Percentiles rank a stretch among this genome's conserved stretches.
phyloP scores from a whole-genome alignment of 2,329 filamentous ascomycete species.

The Diaporthe batatas region DNA sequence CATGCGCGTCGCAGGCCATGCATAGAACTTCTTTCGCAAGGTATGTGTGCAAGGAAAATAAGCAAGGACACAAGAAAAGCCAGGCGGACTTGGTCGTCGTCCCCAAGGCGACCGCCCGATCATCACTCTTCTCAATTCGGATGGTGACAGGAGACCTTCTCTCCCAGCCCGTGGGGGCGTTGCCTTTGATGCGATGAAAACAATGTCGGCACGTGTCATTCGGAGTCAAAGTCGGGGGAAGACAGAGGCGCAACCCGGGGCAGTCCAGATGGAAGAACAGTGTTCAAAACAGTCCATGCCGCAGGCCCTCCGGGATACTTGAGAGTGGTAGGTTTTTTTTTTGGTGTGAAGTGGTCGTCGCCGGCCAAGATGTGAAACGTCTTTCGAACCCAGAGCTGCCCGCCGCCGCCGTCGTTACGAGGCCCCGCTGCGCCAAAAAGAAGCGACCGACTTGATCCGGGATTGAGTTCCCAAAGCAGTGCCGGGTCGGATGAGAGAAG shows the following conservation, averaged over 20 bases:
- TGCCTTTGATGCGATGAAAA: conserved; percentile 31
- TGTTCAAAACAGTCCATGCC: conserved; percentile 20
- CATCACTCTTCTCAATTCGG: conserved; percentile 9
- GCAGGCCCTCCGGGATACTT: conserved; percentile 18
- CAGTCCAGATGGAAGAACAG: conserved; percentile 15
- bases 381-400: conserved; percentile 41
- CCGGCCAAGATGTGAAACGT: conserved; percentile 42
- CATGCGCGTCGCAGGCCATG: conserved; percentile 41
- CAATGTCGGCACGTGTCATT: conserved; percentile 14
- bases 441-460: conserved; percentile 37
- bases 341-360: conserved; percentile 42
- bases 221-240: background rate
- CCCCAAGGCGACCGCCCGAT: conserved; percentile 34
- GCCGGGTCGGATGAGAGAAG: conserved; percentile 33
- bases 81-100: conserved; percentile 8
- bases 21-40: conserved; percentile 39
- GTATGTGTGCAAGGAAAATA: conserved; percentile 34
- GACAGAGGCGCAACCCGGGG: background rate
- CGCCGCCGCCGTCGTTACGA: conserved; percentile 36
- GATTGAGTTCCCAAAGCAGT: conserved; percentile 6
- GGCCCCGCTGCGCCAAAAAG: conserved; percentile 39
- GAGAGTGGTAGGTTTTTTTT: conserved; percentile 37
- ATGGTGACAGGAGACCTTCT: conserved; percentile 27
- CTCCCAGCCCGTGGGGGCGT: conserved; percentile 31
- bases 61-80: conserved; percentile 26